phyloP scores from a whole-genome alignment of 805 yeast species.

The Ascoidea tarda region DNA sequence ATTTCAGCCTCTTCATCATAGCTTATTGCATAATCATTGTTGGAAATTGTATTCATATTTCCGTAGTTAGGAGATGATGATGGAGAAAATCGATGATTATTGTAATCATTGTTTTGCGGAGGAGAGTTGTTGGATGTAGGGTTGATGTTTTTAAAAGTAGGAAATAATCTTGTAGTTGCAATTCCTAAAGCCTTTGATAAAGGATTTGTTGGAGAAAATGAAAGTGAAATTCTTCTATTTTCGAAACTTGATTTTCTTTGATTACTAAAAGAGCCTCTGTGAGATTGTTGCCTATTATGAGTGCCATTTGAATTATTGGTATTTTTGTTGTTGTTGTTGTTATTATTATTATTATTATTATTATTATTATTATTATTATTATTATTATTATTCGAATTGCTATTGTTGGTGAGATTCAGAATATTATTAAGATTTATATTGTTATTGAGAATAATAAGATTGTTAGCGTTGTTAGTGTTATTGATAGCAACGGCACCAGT shows the following conservation, averaged over 20 bases:
- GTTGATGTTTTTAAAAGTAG: constrained; percentile 18
- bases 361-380: background rate
- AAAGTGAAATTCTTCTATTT: constrained; percentile 51
- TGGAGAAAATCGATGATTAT: background rate
- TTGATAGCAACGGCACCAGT: constrained; percentile 34
- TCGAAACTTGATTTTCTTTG: constrained; percentile 48
- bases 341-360: background rate
- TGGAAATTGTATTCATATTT: background rate
- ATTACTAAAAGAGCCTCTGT: constrained; percentile 27
- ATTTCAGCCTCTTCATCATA: constrained; percentile 15
- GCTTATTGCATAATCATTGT: constrained; percentile 4
- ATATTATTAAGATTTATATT: constrained; percentile 8
- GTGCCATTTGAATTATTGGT: constrained; percentile 9
- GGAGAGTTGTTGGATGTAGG: background rate
- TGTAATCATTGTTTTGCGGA: background rate
- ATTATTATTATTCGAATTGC: constrained; percentile 2
- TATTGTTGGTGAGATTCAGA: constrained; percentile 9
- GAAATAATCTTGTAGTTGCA: constrained; percentile 81
- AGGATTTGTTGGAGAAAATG: constrained; percentile 74
- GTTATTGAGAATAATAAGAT: background rate
- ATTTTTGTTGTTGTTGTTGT: constrained; percentile 1
- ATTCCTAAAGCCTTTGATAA: constrained; percentile 75
- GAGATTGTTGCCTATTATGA: constrained; percentile 30
- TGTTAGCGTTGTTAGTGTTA: constrained; percentile 12
- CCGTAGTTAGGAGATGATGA: background rate